Evolutionary conservation across 2,329 filamentous ascomycete genomes (phyloP).

Genomic region (Penicillium sp.): DNA sequence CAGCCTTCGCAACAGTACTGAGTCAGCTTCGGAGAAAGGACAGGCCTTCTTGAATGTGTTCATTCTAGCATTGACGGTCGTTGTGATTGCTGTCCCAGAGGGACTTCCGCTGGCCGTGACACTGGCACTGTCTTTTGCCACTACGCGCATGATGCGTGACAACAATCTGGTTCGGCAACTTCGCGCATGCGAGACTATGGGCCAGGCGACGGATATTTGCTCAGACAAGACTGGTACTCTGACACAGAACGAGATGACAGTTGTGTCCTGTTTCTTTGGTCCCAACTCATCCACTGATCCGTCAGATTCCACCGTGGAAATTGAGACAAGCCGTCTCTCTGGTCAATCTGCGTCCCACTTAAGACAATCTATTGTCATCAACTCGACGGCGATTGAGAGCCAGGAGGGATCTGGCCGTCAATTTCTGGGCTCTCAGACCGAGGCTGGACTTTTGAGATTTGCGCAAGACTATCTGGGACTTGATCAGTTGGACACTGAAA

Average conservation of each 20-base stretch:
- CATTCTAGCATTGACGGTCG: constrained; percentile 72
- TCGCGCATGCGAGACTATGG: constrained; percentile 77
- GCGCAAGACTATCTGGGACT: constrained; percentile 65
- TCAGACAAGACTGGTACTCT: constrained; percentile 76
- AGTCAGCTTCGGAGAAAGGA: constrained; percentile 48
- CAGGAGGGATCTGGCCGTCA: constrained; percentile 62
- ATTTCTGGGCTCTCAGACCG: constrained; percentile 74
- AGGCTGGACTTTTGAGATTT: constrained; percentile 68
- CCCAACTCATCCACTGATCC: constrained; percentile 10
- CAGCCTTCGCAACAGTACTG: constrained; percentile 67
- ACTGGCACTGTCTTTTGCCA: constrained; percentile 71
- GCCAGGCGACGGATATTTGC: constrained; percentile 74
- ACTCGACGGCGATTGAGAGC: constrained; percentile 71
- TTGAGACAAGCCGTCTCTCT: background rate
- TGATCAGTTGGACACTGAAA: constrained; percentile 60
- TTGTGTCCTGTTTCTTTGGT: constrained; percentile 70
- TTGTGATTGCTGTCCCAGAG: constrained; percentile 73
- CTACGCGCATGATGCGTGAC: constrained; percentile 71
- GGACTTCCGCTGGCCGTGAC: constrained; percentile 74
- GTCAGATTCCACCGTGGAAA: background rate
- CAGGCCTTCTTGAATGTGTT: constrained; percentile 71
- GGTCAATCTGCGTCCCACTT: constrained; percentile 19
- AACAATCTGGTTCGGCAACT: constrained; percentile 74
- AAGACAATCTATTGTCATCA: constrained; percentile 38
- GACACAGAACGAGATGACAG: constrained; percentile 72